These are phyloP conservation scores for Hebeloma cylindrosporum DNA, from an alignment of 768 basidiomycete genomes.

Conservation along the genomic window DNA sequence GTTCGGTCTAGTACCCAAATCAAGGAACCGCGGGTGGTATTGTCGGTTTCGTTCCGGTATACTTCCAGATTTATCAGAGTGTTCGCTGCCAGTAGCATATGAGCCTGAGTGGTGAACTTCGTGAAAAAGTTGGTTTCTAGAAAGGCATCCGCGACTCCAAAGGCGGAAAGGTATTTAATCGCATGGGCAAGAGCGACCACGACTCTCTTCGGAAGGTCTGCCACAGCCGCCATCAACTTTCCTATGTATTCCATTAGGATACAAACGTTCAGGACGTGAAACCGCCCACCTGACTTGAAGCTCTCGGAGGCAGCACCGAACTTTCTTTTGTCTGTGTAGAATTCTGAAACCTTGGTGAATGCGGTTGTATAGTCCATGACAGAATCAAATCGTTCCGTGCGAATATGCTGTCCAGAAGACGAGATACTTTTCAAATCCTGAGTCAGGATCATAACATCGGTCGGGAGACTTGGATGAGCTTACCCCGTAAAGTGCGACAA, in stretches of 20 bases:
- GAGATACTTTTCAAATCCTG: conserved; percentile 37
- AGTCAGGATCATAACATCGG: too few relatives aligned
- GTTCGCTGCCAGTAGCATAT: conserved; percentile 89
- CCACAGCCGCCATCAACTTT: conserved; percentile 56
- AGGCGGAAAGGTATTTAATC: conserved; percentile 68
- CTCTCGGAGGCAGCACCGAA: conserved; percentile 39
- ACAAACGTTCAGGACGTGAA: conserved; percentile 1
- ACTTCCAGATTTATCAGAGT: conserved; percentile 90
- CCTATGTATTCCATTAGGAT: conserved; percentile 37
- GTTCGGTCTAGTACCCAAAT: conserved; percentile 87
- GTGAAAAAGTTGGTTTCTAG: conserved; percentile 76
- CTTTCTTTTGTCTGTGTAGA: conserved; percentile 59
- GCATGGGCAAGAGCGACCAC: conserved; percentile 72
- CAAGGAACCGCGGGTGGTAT: conserved; percentile 69
- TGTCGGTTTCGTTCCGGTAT: conserved; percentile 88
- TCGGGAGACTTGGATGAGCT: too few relatives aligned
- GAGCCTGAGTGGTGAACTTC: conserved; percentile 69
- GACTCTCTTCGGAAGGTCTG: conserved; percentile 69
- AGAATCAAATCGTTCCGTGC: conserved; percentile 61
- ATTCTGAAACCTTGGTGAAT: conserved; percentile 62
- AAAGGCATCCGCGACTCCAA: conserved; percentile 78
- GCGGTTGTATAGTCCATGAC: conserved; percentile 64
- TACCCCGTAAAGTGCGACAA: conserved; percentile 71
- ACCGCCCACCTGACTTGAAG: conserved; percentile 43
- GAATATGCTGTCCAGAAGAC: conserved; percentile 42